Conservation (phyloP, 306 rosid genomes). For the Rubus parviflorus region DNA sequence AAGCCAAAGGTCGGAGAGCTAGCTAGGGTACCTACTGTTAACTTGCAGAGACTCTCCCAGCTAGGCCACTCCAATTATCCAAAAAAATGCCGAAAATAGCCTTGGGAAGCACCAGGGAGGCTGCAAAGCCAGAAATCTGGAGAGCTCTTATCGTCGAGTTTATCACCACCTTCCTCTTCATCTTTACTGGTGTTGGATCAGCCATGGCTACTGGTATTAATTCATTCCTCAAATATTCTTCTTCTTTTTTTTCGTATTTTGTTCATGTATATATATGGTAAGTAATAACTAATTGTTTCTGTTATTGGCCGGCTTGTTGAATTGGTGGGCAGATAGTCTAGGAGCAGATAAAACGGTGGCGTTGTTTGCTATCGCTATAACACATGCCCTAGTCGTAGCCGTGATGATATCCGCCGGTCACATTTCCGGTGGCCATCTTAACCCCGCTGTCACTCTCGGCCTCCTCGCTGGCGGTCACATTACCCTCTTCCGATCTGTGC, state of each 20-base stretch:
- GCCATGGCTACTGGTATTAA: conserved; percentile 57
- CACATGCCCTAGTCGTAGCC: conserved; percentile 82
- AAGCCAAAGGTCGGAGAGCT: neutral
- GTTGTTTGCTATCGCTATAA: conserved; percentile 63
- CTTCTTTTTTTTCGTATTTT: too few species aligned
- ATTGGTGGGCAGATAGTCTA: conserved; percentile 47
- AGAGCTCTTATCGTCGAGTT: conserved; percentile 79
- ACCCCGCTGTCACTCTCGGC: conserved; percentile 85
- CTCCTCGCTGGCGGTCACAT: conserved; percentile 76
- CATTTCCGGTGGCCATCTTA: conserved; percentile 90
- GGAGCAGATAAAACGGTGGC: conserved; percentile 52
- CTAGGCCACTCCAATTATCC: neutral
- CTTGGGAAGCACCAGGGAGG: conserved; percentile 60
- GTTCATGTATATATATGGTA: too few species aligned
- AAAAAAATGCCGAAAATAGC: conserved; percentile 65
- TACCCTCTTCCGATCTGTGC: conserved; percentile 61
- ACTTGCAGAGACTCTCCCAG: neutral
- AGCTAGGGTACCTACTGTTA: neutral
- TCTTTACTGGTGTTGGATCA: conserved; percentile 80
- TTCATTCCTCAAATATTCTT: neutral
- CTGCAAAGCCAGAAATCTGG: conserved; percentile 59
- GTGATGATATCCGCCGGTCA: conserved; percentile 87
- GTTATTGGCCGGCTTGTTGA: too few species aligned
- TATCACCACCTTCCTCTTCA: conserved; percentile 78
- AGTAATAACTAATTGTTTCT: too few species aligned